Evolutionary conservation across 1,139 yeast genomes (phyloP), one percentile per base, ranked within the genome.

Genomic region (Pichia sp.): DNA sequence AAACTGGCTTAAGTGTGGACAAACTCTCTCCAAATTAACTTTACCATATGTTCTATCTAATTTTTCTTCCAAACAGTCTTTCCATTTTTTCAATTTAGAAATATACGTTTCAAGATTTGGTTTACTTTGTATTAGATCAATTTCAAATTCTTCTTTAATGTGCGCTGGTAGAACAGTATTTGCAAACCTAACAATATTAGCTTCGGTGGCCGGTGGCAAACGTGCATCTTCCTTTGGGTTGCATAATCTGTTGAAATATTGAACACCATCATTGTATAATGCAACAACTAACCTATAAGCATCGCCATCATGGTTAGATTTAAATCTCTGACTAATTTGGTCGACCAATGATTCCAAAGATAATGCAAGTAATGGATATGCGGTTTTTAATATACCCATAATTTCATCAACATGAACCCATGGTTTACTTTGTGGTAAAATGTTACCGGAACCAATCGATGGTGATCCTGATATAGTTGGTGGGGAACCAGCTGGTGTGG

Each of bases 341-440:
- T 94, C 98, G 40, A 92, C 97, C 51, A 94, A 69, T 0, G 97
- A 87, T 64, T 94, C 99, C 53, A 94, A 71, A 0, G 97, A 89
- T 46, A 94, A 74, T 0, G 98, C 96, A 51, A 94, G 69, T 45
- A 94, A 68, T 8, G 99, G 99, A 63, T 90, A 92, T 0, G 97
- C 97, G 0, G 98, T 94, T 61, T 94, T 94, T 62, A 92, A 71
- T 45, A 90, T 87, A 27, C 94, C 94, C 87, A 89, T 87, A 49
- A 94, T 84, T 58, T 90, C 97, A 52, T 94, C 97, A 39, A 90
- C 90, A 60, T 89, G 84, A 56, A 87, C 96, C 94, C 96, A 87
- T 10, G 97, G 95, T 64, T 87, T 94, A 28, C 31, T 37, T 12
- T 41, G 30, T 2, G 39, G 22, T 20, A 6, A 25, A 4, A 31